phyloP scores from a whole-genome alignment of 2,329 filamentous ascomycete genomes.

The Pestalotiopsis sp. region DNA sequence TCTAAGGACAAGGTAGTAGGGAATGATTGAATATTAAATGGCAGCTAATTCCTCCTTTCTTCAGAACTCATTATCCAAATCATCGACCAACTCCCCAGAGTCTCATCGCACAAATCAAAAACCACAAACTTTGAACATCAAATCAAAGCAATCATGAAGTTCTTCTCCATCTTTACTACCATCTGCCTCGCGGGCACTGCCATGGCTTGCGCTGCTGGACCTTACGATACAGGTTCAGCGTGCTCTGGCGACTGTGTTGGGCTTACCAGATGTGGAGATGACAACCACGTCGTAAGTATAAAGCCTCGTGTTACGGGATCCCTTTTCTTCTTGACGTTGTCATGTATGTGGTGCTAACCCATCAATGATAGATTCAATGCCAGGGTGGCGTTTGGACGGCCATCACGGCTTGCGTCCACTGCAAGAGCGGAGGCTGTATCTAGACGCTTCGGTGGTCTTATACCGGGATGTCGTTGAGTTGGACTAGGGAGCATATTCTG shows the following conservation, averaged over 20 bases:
- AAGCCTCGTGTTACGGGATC: not conserved
- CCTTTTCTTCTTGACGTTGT: not conserved
- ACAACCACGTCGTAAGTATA: conserved; percentile 3
- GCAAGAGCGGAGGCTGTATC: not conserved
- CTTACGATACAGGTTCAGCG: not conserved
- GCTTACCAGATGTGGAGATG: not conserved
- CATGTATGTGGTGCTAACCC: not conserved
- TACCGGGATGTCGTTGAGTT: not conserved
- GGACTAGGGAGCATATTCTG: not conserved
- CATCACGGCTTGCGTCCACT: not conserved
- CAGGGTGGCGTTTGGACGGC: not conserved
- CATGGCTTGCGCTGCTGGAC: not conserved
- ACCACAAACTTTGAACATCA: not conserved
- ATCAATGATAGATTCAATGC: not conserved
- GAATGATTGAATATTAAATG: not conserved
- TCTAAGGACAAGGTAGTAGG: not conserved
- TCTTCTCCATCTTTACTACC: not conserved
- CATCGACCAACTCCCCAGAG: not conserved
- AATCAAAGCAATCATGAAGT: not conserved
- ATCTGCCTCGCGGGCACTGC: not conserved
- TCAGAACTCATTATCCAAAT: not conserved
- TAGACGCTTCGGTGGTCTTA: not conserved
- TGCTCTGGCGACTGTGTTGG: not conserved
- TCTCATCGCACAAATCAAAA: not conserved
- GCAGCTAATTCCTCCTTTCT: not conserved